phyloP scores from a whole-genome alignment of 441 rosid species.

The Corymbia citriodora region DNA sequence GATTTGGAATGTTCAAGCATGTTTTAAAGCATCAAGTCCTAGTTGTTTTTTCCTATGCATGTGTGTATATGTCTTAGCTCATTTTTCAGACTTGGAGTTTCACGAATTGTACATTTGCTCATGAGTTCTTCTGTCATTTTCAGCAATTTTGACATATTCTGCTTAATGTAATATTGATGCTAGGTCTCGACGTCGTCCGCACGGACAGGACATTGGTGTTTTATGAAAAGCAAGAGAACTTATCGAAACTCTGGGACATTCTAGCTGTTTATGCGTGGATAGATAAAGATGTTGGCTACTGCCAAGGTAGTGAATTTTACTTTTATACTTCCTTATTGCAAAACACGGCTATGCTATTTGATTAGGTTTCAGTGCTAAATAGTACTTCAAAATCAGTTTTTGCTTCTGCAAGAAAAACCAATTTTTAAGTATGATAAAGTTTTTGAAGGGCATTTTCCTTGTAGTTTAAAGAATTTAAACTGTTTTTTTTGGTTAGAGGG shows the following conservation, averaged over 20 bases:
- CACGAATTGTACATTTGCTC: not conserved
- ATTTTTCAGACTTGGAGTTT: not conserved
- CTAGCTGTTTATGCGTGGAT: constrained; percentile 93
- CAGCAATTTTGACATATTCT: not conserved
- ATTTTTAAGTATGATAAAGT: not conserved
- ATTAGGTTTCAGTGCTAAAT: not conserved
- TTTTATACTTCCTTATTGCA: not conserved
- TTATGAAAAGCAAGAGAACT: constrained; percentile 80
- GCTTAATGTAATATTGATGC: not conserved
- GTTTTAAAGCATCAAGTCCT: not conserved
- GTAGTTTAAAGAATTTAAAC: not conserved
- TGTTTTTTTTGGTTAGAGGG: not conserved
- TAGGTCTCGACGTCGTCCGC: constrained; percentile 89
- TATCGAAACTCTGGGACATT: constrained; percentile 94
- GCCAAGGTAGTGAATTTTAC: constrained; percentile 60
- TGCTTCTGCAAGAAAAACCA: not conserved
- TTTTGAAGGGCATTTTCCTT: not conserved
- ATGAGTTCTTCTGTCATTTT: not conserved
- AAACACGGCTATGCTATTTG: not conserved
- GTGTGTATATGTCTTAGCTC: not conserved
- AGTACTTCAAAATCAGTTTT: not conserved
- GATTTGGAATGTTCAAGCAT: not conserved
- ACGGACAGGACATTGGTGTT: constrained; percentile 87
- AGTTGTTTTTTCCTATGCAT: not conserved
- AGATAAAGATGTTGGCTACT: constrained; percentile 84